phyloP scores from a whole-genome alignment of 306 rosid species.

The Nissolia schottii region DNA sequence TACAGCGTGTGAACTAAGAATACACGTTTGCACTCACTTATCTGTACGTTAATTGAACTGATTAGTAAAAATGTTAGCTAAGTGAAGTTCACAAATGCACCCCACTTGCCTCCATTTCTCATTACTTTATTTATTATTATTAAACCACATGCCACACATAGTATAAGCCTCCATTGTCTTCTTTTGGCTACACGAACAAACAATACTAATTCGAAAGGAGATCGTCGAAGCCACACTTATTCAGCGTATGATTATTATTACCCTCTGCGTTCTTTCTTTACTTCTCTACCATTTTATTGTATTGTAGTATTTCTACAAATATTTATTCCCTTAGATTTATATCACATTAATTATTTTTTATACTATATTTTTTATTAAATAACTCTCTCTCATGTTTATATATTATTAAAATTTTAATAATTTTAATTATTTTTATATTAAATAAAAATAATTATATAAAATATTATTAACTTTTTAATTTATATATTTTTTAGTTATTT shows the following conservation, averaged over 20 bases:
- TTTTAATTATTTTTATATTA: too few species aligned
- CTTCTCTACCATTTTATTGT: too few species aligned
- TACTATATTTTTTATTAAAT: too few species aligned
- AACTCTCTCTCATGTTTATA: too few species aligned
- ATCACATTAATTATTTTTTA: too few species aligned
- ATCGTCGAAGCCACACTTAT: slow-evolving; percentile 3
- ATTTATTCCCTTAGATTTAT: too few species aligned
- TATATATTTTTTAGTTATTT: too few species aligned
- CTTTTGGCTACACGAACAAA: neutral
- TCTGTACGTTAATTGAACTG: neutral
- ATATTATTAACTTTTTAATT: too few species aligned
- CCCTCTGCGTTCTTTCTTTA: neutral
- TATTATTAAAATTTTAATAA: too few species aligned
- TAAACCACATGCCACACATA: slow-evolving; percentile 9
- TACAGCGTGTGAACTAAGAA: neutral
- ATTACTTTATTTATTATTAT: neutral
- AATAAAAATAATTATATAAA: too few species aligned
- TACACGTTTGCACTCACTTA: neutral
- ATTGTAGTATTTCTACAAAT: too few species aligned
- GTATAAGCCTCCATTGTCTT: neutral
- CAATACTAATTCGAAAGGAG: neutral
- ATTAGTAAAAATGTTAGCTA: neutral
- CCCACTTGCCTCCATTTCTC: neutral
- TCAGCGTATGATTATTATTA: neutral
- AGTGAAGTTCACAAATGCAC: neutral